A percentile compares a stretch with the other conserved stretches of the same genome.
phyloP scores from a whole-genome alignment of 176 grass and related monocot species.

The Zoysia japonica region DNA sequence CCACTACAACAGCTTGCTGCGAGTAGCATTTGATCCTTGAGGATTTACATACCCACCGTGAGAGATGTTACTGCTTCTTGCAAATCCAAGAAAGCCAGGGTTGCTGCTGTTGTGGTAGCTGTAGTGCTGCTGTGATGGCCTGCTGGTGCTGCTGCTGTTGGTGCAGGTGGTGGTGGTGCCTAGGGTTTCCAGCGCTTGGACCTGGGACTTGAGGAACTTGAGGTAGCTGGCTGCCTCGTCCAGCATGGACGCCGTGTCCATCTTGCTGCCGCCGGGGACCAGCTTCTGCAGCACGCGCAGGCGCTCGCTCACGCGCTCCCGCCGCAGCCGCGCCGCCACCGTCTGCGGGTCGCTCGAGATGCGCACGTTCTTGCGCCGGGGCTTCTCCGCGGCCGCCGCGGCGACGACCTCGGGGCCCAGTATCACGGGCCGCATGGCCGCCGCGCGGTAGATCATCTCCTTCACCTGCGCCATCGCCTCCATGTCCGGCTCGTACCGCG shows the following conservation, averaged over 20 bases:
- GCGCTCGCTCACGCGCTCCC: conserved; percentile 74
- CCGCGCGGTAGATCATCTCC: conserved; percentile 84
- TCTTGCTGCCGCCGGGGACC: conserved; percentile 82
- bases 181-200: conserved; percentile 79
- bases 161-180: not conserved
- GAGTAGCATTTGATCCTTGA: conserved; percentile 26
- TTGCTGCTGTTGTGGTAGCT: no score
- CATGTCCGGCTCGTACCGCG: conserved; percentile 61
- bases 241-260: conserved; percentile 96
- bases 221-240: conserved; percentile 94
- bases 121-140: not conserved
- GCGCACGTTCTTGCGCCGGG: conserved; percentile 74
- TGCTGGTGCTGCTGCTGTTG: conserved; percentile 3
- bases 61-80: conserved; percentile 28
- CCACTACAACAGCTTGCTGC: conserved; percentile 22
- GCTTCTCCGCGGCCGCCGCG: conserved; percentile 31
- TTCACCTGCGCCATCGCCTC: conserved; percentile 89
- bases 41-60: conserved; percentile 35
- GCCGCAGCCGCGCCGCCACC: conserved; percentile 73
- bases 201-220: conserved; percentile 92
- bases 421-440: conserved; percentile 73
- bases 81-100: conserved; percentile 31
- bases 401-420: conserved; percentile 33
- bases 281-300: conserved; percentile 77
- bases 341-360: conserved; percentile 90